A percentile compares a stretch with the other conserved stretches of the same genome.
Evolutionary conservation across 2,329 filamentous ascomycete species (phyloP).

Genomic region (Colletotrichum sidae): DNA sequence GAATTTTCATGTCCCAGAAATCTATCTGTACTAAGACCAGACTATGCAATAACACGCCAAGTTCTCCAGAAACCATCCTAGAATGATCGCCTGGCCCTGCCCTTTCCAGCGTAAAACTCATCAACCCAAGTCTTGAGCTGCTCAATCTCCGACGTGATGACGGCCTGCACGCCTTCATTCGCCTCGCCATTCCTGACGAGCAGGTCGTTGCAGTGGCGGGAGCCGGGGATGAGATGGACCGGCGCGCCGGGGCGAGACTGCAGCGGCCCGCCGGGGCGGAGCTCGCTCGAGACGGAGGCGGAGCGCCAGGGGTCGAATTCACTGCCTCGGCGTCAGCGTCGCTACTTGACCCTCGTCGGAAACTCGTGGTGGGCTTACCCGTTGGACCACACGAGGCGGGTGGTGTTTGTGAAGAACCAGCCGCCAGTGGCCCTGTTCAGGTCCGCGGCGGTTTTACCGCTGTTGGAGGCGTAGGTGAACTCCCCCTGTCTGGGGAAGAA

Average conservation of each 20-base stretch:
- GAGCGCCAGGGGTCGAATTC: slow-evolving; percentile 71
- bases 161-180: slow-evolving; percentile 56
- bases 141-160: slow-evolving; percentile 58
- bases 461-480: slow-evolving; percentile 60
- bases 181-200: slow-evolving; percentile 55
- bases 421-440: slow-evolving; percentile 65
- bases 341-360: slow-evolving; percentile 24
- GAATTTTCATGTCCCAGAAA: no score
- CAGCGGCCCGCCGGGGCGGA: slow-evolving; percentile 66
- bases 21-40: not conserved
- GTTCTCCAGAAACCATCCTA: not conserved
- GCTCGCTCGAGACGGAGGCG: slow-evolving; percentile 62
- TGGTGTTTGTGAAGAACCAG: slow-evolving; percentile 63
- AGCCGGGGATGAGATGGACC: slow-evolving; percentile 63
- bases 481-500: slow-evolving; percentile 64
- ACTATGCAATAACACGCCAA: not conserved
- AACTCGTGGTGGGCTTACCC: slow-evolving; percentile 44
- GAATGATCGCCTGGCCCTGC: slow-evolving; percentile 1
- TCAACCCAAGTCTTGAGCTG: slow-evolving; percentile 66
- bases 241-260: slow-evolving; percentile 58
- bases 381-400: slow-evolving; percentile 68
- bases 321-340: slow-evolving; percentile 4
- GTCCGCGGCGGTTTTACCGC: slow-evolving; percentile 57
- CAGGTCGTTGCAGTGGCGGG: slow-evolving; percentile 68
- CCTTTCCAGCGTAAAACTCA: slow-evolving; percentile 54